phyloP scores from a whole-genome alignment of 768 basidiomycete species.

The Strobilomyces confusus region DNA sequence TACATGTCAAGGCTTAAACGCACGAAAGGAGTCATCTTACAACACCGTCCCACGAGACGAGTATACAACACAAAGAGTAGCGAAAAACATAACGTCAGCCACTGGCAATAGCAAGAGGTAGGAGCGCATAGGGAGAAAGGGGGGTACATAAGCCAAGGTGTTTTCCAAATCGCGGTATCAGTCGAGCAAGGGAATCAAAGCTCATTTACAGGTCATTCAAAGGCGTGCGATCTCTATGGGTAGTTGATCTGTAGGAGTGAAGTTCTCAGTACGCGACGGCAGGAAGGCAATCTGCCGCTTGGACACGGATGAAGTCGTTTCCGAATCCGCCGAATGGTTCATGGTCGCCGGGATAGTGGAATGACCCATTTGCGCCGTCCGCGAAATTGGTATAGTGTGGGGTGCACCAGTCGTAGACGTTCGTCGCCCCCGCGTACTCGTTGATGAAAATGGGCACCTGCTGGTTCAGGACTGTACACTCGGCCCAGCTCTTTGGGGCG shows the following conservation, averaged over 20 bases:
- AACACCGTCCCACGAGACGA: neutral
- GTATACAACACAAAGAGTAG: neutral
- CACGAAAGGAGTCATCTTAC: neutral
- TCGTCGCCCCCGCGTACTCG: conserved; percentile 15
- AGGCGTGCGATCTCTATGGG: neutral
- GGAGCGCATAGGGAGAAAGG: conserved; percentile 2
- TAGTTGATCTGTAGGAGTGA: neutral
- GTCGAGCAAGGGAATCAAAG: neutral
- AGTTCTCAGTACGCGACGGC: conserved; percentile 18
- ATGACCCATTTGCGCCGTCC: conserved; percentile 1
- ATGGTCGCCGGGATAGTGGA: conserved; percentile 6
- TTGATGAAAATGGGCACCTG: conserved; percentile 30
- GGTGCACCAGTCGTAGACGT: conserved; percentile 26
- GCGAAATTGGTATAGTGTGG: conserved; percentile 14
- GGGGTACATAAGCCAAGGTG: neutral
- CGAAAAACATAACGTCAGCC: neutral
- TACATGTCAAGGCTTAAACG: neutral
- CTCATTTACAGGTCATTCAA: neutral
- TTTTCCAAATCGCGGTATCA: neutral
- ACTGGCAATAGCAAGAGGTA: neutral
- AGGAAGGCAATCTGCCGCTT: conserved; percentile 13
- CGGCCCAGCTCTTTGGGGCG: conserved; percentile 27
- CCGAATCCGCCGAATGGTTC: conserved; percentile 10
- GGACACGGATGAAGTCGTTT: conserved; percentile 17
- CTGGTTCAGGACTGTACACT: conserved; percentile 13